Evolutionary conservation across 108 stramenopile species (phyloP), one percentile per base, ranked within the genome.

Genomic region (Heterococcus sp.): DNA sequence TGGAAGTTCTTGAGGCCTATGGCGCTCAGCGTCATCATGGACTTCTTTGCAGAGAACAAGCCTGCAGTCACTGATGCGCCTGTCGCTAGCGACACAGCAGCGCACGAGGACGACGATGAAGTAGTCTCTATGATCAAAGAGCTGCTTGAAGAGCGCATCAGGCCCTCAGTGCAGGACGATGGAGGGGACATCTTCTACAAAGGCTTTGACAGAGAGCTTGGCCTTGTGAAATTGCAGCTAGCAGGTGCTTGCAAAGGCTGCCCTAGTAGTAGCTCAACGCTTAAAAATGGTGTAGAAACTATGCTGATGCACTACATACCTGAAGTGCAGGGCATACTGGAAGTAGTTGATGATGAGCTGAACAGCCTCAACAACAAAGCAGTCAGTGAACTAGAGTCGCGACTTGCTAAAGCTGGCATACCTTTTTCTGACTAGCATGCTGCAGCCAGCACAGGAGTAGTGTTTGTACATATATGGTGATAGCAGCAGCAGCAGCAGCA

Each of bases 251-350:
- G 98, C 88, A 94, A 95, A 0, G 98, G 97, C 3, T 99, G 98
- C 76, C 98, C 98, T 32, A 89, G 88, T 38, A 93, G 93, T 31
- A 88, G 92, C 72, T 93, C 97, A 21, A 99, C 98, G 1, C 89
- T 99, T 74, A 95, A 95, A 89, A 90, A 95, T 69, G 98, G 98
- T 3, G 98, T 99, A 3, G 98, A 99, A 87, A 97, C 96, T 82
- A 99, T 99, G 98, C 83, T 99, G 39, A 96, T 95, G 97, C 98
- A 99, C 87, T 99, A 99, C 84, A 93, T 99, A 63, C 96, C 96
- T 0, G 98, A 99, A 91, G 96, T 99, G 68, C 92, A 89, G 28
- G 75, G 40, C 36, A 75, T 83, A 33, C 36, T 71, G 74, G 74
- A 75, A n/a, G 38, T 75, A 34, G 82, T 69, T 8, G 82, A 83